Evolutionary conservation across 495 filamentous ascomycete genomes (phyloP), one percentile per base, ranked within the genome.

Genomic region (Aspergillus leporis): DNA sequence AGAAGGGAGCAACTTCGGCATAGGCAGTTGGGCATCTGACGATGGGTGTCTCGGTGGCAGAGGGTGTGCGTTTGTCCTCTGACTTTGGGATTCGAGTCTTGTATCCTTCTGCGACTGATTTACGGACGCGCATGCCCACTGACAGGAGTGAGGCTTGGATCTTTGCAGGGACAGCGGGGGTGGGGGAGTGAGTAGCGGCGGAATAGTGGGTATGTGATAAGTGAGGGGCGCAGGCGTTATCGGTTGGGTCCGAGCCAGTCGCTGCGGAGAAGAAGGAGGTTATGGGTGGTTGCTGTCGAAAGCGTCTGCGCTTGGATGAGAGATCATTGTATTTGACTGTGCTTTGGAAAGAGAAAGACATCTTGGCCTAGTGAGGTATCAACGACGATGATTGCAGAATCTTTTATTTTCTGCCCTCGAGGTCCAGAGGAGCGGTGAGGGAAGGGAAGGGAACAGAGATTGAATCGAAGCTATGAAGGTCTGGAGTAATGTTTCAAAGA

Each of bases 91-190:
- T 60, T 56, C 77, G 66, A 13, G 90, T 93, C 75, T 93, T 95
- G 78, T 96, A 96, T 53, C 93, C 93, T 58, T 96, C 92, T 0
- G 90, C 89, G 4, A 98, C 86, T 10, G 88, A 87, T 73, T 98
- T 97, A 59, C 93, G 88, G 52, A 98, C 83, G 34, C 92, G 86
- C 90, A 97, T 95, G 62, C 93, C 93, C 53, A 98, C 93, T 59
- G 81, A 88, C 4, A 97, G 78, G 14, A 97, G 86, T 16, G 87
- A 87, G 16, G 91, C 78, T 70, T 94, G 90, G 22, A 96, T 80
- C 21, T 76, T 77, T 9, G 74, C 68, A 9, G 91, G 83, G 19
- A 91, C 78, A 22, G 74, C 63, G 28, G 82, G 83, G 6, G 62
- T 72, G 38, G 73, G 69, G 46, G 72, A 72, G 51, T 72, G 74